Base-by-base conservation (phyloP, 805 yeast species). In the Saturnispora besseyi region DNA sequence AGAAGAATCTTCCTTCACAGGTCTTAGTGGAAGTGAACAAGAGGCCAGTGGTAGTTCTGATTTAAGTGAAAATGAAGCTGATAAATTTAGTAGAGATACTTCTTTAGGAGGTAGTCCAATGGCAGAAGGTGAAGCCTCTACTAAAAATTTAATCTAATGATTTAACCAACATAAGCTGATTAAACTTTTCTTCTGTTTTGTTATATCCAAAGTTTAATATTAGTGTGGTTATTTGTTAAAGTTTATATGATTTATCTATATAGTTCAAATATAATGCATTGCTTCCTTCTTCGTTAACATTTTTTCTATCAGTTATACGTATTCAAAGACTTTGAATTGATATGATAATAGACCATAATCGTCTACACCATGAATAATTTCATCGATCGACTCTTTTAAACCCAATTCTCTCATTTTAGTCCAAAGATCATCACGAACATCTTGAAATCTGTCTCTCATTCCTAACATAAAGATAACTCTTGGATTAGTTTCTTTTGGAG, bases 301-400 rank as follows among this genome's bases (percentile, higher is more conserved):
- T 15, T 9, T 36, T 11, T 11, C 8, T 36, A 10, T 36, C 40
- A 5, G 18, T 31, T 40, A 31, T 31, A 26, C 15, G 30, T 34
- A 59, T 21, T 49, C 52, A 40, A 54, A 64, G 49, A 62, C 59
- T 52, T 74, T 77, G 62, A 76, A 79, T 38, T 79, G 63, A 59
- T 81, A 90, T 26, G 70, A 62, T 49, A 81, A 81, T 30, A 72
- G 73, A 0, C 97, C 97, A 71, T 88, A 90, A 62, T 90, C 97
- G 61, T 91, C 99, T 49, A 66, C 68, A 0, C 96, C 97, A 4
- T 72, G 65, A 52, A 85, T 88, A 3, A 63, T 58, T 10, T 67
- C 73, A 40, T 69, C 67, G 5, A 65, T 64, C 0, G 60, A 53
- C n/a, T 58, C 75, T 52, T n/a, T 41, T 47, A 57, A 74, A 47